phyloP scores from a whole-genome alignment of 1,139 yeast species.

The Suzukiozyma palmioleophila region DNA sequence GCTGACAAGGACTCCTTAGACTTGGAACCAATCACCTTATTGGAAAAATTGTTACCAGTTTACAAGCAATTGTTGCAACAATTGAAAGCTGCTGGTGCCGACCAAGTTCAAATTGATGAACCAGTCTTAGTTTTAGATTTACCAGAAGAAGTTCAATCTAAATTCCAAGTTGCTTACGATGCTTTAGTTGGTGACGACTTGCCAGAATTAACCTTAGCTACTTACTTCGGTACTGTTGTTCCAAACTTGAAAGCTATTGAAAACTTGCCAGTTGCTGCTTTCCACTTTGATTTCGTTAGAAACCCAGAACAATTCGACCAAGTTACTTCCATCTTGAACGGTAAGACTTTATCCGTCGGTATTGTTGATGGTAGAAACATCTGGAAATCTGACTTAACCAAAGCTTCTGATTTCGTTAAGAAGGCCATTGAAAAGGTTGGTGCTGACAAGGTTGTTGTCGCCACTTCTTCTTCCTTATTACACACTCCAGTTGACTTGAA shows the following conservation, averaged over 20 bases:
- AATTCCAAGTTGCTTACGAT: conserved; percentile 84
- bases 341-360: conserved; percentile 89
- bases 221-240: conserved; percentile 97
- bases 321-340: conserved; percentile 62
- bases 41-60: conserved; percentile 86
- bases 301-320: conserved; percentile 93
- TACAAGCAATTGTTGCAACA: conserved; percentile 84
- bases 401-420: conserved; percentile 77
- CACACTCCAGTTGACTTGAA: conserved; percentile 97
- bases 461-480: conserved; percentile 94
- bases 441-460: conserved; percentile 80
- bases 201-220: conserved; percentile 78
- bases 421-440: conserved; percentile 84
- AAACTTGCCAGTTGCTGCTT: conserved; percentile 88
- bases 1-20: conserved; percentile 97
- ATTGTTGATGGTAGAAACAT: conserved; percentile 98
- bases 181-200: conserved; percentile 57
- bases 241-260: conserved; percentile 90
- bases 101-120: conserved; percentile 93
- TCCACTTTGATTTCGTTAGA: conserved; percentile 96
- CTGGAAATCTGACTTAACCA: conserved; percentile 94
- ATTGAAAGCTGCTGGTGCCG: conserved; percentile 93
- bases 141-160: conserved; percentile 76
- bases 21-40: conserved; percentile 84
- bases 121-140: conserved; percentile 94